phyloP scores from a whole-genome alignment of 768 basidiomycete genomes.

The Leccinellum rugosiceps region DNA sequence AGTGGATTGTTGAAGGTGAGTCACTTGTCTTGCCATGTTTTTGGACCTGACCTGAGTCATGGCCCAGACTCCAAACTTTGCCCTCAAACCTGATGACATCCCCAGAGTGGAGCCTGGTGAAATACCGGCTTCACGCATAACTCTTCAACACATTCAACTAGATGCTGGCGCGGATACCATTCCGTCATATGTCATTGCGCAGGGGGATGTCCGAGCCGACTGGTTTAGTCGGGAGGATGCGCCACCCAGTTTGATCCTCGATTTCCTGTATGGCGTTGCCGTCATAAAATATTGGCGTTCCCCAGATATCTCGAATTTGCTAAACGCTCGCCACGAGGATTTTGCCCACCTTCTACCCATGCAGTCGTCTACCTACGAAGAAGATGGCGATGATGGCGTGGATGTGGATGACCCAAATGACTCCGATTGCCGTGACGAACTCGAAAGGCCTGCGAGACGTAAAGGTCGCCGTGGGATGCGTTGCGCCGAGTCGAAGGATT shows the following conservation, averaged over 20 bases:
- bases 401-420: neutral
- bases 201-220: neutral
- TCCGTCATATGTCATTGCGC: neutral
- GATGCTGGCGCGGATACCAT: fast-evolving
- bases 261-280: neutral
- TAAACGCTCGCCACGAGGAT: neutral
- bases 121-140: neutral
- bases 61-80: neutral
- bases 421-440: neutral
- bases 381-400: too few relatives aligned
- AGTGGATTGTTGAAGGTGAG: neutral
- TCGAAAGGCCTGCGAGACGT: fast-evolving
- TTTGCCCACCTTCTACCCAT: neutral
- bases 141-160: neutral
- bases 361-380: neutral
- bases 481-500: neutral
- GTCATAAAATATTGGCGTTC: neutral
- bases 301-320: neutral
- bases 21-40: neutral
- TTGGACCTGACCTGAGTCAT: neutral
- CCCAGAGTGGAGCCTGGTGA: neutral
- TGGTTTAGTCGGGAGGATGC: neutral
- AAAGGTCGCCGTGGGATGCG: neutral
- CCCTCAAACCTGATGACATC: neutral
- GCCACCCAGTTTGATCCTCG: neutral